Evolutionary conservation across 768 basidiomycete species (phyloP), one percentile per base, ranked within the genome.

Genomic region (Auriscalpium microsporum): DNA sequence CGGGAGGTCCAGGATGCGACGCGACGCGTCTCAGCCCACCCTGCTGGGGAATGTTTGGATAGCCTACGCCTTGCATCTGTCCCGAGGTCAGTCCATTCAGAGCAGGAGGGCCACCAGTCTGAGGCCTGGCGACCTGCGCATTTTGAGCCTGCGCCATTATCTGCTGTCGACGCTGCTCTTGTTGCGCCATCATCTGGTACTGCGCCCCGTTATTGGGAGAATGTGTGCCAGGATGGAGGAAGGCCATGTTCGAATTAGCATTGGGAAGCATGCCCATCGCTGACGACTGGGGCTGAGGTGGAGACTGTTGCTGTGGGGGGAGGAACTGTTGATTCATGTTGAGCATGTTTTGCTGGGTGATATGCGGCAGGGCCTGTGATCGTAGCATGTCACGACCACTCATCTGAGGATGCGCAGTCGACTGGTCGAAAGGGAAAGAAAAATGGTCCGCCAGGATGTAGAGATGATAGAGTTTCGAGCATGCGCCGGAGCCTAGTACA

Each of bases 11-110:
- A 46, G 62, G 67, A 58, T 86, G 84, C 19, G 83, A 80, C 56
- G 73, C 69, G n/a, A 76, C 77, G 63, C 84, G 78, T 56, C 84
- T 78, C 47, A 78, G 65, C 44, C 72, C 69, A 40, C 68, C 70
- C 58, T 69, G 73, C 62, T 67, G 71, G 69, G 80, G 73, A 63
- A 75, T 71, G 58, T 62, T 67, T 46, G 72, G 68, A 63, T 78
- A 79, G 49, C 61, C 64, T 69, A 78, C 73, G 59, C 65, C 56
- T 62, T 72, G 75, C 51, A 75, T 67, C 62, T 73, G 70, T 69
- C 51, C 64, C 68, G 58, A 66, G 50, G 9, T 65, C 66, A 50
- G 59, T 63, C 61, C 75, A 69, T 58, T 72, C 71, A 21, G 72
- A 63, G n/a, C 62, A 67, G 10, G 69, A 64, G 50, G 65, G 54